Percentiles rank a stretch among this genome's conserved stretches.
Conservation (phyloP, 805 yeast genomes). For the Wickerhamiella sergipiensis region DNA sequence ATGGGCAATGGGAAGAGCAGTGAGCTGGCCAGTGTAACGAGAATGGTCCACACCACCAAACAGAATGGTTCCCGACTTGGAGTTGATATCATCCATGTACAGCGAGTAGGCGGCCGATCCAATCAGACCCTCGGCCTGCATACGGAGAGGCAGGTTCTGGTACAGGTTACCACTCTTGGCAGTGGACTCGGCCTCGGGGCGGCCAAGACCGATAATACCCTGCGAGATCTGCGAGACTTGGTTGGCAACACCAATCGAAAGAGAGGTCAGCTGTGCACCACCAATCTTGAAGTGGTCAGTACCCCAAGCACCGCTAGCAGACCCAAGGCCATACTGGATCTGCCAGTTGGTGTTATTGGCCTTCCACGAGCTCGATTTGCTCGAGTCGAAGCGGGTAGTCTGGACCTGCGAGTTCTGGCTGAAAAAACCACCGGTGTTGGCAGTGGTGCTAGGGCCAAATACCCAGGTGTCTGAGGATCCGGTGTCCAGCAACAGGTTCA, state of each 20-base stretch:
- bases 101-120: conserved; percentile 49
- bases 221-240: conserved; percentile 42
- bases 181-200: conserved; percentile 41
- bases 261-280: conserved; percentile 33
- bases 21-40: conserved; percentile 33
- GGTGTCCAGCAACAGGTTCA: conserved; percentile 52
- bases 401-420: conserved; percentile 2
- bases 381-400: conserved; percentile 19
- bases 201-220: conserved; percentile 37
- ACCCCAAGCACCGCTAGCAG: conserved; percentile 47
- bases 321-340: conserved; percentile 36
- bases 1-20: conserved; percentile 25
- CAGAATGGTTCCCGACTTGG: conserved; percentile 35
- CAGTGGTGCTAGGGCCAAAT: conserved; percentile 25
- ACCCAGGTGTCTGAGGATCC: conserved; percentile 71
- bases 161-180: conserved; percentile 26
- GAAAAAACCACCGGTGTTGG: not conserved
- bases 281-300: conserved; percentile 47
- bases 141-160: conserved; percentile 50
- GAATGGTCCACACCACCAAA: conserved; percentile 45
- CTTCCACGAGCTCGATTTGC: conserved; percentile 19
- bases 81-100: conserved; percentile 34
- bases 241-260: conserved; percentile 70
- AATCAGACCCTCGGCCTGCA: conserved; percentile 48
- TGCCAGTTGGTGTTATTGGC: conserved; percentile 16